phyloP scores from a whole-genome alignment of 495 filamentous ascomycete species.

The Friedmanniomyces endolithicus region DNA sequence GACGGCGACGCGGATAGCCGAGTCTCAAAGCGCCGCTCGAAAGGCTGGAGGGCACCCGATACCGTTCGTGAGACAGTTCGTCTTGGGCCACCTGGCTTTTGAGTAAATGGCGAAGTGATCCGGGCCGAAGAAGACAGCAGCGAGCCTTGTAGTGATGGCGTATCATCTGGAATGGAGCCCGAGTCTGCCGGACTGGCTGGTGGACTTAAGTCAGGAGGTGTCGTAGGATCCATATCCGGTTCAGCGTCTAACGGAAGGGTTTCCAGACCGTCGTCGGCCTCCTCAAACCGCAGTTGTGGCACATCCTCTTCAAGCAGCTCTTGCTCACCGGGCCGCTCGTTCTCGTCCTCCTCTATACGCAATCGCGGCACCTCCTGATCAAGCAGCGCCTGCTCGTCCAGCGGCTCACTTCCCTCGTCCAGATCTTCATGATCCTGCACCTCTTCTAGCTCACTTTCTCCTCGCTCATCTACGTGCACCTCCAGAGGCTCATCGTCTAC shows the following conservation, averaged over 20 bases:
- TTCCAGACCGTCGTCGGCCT: not conserved
- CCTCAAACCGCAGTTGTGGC: not conserved
- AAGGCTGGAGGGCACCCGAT: constrained; percentile 76
- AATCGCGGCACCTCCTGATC: not conserved
- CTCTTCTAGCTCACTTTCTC: not conserved
- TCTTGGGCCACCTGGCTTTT: not conserved
- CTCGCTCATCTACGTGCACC: not conserved
- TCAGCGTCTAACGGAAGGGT: not conserved
- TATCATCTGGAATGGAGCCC: constrained; percentile 75
- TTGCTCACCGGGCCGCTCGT: not conserved
- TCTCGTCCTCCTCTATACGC: not conserved
- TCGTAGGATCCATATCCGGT: constrained; percentile 1
- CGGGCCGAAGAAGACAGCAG: constrained; percentile 64
- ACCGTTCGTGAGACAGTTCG: constrained; percentile 35
- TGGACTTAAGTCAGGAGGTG: constrained; percentile 8
- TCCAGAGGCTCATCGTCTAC: not conserved
- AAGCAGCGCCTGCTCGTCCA: not conserved
- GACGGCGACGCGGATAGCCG: constrained; percentile 53
- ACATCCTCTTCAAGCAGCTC: not conserved
- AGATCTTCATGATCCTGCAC: not conserved
- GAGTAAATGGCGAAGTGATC: constrained; percentile 40
- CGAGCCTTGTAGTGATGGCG: constrained; percentile 80
- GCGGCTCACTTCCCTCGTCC: not conserved
- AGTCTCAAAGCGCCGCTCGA: constrained; percentile 87
- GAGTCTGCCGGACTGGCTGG: constrained; percentile 31